Base-by-base conservation (phyloP, 805 yeast species). In the Groenewaldozyma salmanticensis region DNA sequence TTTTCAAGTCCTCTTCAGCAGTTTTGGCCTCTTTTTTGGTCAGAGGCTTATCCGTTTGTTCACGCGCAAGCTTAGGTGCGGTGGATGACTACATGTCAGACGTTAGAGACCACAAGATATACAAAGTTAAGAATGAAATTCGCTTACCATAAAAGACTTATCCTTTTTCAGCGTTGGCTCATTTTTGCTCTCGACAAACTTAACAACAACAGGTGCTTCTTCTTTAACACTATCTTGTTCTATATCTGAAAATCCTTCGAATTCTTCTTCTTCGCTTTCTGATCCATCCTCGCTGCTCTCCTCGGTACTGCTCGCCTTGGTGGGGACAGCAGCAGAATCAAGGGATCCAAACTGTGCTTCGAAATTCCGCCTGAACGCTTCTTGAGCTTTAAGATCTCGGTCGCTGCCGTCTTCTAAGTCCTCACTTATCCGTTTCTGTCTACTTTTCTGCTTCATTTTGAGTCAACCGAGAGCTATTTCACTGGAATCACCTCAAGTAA, bases 1-100 rank as follows among this genome's bases (percentile, higher is more conserved):
- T 78, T 42, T 76, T 73, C 42, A 79, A 55, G 48, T 81, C 72
- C 20, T 73, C 68, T 22, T 57, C 54, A 5, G 66, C 68, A 9
- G 68, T 71, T 27, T 48, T 45, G 5, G 49, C 47, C 4, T 37
- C 46, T 18, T 47, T 38, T 22, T 37, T 32, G 16, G 42, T 22
- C 31, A 22, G 27, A 16, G 45, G 16, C 13, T 33, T 21, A 21
- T 37, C 33, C 27, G 46, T 17, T 16, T 40, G 36, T 4, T 24
- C 40, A 9, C 47, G 32, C 16, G 43, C 53, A 21, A 49, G 47
- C 43, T 49, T 53, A 4, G 66, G 65, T 2, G 67, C 65, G 18
- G 47, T 49, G 16, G 49, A 32, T 29, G 47, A 50, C 53, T 37
- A 42, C 21, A 21, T 21, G 11, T 9, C 11, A 9, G 19, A 4